phyloP scores from a whole-genome alignment of 805 yeast species.

The Yueomyces sinensis region DNA sequence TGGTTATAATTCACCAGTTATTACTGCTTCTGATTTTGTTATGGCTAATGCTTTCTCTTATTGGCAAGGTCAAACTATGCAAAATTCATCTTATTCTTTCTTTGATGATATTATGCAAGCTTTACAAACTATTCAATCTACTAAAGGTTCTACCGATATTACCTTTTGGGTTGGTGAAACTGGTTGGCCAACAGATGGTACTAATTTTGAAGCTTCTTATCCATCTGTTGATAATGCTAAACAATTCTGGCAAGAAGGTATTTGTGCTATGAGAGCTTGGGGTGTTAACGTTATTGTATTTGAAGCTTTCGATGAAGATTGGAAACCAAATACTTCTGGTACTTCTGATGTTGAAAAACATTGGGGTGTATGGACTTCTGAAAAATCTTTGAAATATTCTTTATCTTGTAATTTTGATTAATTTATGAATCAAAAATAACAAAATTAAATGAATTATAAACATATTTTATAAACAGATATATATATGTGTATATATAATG shows the following conservation, averaged over 20 bases:
- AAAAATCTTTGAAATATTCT: conserved; percentile 33
- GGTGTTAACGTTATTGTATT: conserved; percentile 86
- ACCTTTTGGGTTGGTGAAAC: conserved; percentile 95
- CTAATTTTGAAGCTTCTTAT: conserved; percentile 46
- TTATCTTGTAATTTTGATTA: conserved; percentile 31
- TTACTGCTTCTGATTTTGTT: conserved; percentile 70
- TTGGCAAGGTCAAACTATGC: conserved; percentile 93
- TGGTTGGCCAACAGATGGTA: conserved; percentile 91
- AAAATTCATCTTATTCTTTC: conserved; percentile 81
- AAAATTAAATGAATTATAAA: too few species aligned
- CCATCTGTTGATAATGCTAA: conserved; percentile 69
- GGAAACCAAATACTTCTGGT: conserved; percentile 90
- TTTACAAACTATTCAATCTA: conserved; percentile 70
- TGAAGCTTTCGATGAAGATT: conserved; percentile 91
- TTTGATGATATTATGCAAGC: conserved; percentile 98
- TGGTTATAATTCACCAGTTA: conserved; percentile 55
- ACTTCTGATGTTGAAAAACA: conserved; percentile 77
- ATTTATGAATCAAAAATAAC: neutral
- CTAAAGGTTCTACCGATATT: conserved; percentile 77
- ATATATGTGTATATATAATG: too few species aligned
- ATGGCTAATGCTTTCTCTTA: conserved; percentile 94
- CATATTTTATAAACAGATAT: too few species aligned
- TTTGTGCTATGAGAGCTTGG: conserved; percentile 93
- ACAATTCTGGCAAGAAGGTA: conserved; percentile 72
- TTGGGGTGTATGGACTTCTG: conserved; percentile 80